A percentile compares a stretch with the other conserved stretches of the same genome.
Evolutionary conservation across 805 yeast species (phyloP).

Genomic region (Jamesozyma gamospora): DNA sequence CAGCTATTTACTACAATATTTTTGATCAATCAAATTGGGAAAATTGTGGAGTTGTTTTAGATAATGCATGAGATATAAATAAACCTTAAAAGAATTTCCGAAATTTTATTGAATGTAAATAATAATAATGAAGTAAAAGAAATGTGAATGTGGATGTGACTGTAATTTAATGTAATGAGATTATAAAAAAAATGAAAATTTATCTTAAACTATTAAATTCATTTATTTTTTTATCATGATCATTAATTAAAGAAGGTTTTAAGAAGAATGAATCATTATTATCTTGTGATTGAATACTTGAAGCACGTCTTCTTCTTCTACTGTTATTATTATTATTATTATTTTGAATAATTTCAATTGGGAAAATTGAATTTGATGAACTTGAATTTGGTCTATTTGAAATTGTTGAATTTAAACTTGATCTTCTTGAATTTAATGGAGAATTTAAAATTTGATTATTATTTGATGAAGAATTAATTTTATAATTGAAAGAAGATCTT

Average conservation of each 20-base stretch:
- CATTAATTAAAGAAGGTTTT: constrained; percentile 1
- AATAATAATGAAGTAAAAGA: too few species aligned
- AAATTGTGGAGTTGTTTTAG: too few species aligned
- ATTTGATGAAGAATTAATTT: too few species aligned
- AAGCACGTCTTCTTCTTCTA: constrained; percentile 4
- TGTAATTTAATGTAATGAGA: neutral
- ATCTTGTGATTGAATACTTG: constrained; percentile 3
- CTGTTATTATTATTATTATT: neutral
- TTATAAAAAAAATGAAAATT: neutral
- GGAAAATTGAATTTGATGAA: constrained; percentile 1
- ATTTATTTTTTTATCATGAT: constrained; percentile 43
- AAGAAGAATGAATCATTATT: neutral
- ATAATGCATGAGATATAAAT: too few species aligned
- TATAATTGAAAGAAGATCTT: constrained; percentile 1
- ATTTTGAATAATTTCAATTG: neutral
- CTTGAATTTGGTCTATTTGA: constrained; percentile 4
- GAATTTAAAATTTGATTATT: too few species aligned
- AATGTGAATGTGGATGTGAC: neutral
- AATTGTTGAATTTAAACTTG: neutral
- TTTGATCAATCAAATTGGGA: too few species aligned
- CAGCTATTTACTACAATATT: too few species aligned
- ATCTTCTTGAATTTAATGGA: neutral
- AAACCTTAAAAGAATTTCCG: neutral
- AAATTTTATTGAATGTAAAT: too few species aligned
- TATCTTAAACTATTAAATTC: constrained; percentile 29